Percentiles rank a stretch among this genome's conserved stretches.
These are phyloP conservation scores for Soucietia sequanensis DNA, from an alignment of 805 yeast genomes.

Conservation along the genomic window DNA sequence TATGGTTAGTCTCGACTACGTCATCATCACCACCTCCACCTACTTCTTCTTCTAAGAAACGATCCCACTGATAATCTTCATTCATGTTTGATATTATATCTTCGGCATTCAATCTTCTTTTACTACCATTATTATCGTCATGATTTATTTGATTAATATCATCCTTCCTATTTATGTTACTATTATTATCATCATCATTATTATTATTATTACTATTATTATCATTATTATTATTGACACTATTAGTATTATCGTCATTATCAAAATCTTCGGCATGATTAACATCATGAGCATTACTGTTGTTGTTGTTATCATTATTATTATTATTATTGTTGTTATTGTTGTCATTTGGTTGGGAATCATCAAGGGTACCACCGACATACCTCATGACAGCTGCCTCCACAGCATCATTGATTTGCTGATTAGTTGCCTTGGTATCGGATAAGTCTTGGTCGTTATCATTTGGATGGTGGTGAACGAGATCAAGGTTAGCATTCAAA, in stretches of 20 bases:
- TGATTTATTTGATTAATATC: conserved; percentile 6
- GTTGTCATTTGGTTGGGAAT: conserved; percentile 12
- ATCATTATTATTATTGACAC: too few relatives aligned
- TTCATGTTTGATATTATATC: conserved; percentile 1
- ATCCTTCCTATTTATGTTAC: conserved; percentile 16
- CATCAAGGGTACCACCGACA: conserved; percentile 62
- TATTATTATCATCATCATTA: conserved; percentile 66
- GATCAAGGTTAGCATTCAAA: not conserved
- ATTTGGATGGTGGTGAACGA: not conserved
- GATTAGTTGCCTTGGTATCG: conserved; percentile 30
- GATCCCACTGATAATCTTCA: conserved; percentile 4
- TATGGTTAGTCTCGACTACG: too few relatives aligned
- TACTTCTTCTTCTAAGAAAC: conserved; percentile 2
- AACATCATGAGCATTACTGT: conserved; percentile 20
- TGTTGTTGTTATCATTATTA: conserved; percentile 11
- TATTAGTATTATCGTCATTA: too few relatives aligned
- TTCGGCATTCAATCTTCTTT: conserved; percentile 8
- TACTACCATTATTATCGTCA: conserved; percentile 3
- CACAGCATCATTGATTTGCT: conserved; percentile 51
- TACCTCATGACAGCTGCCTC: conserved; percentile 77
- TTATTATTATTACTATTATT: too few relatives aligned
- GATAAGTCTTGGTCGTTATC: conserved; percentile 8
- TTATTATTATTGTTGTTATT: conserved; percentile 5
- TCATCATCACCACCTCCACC: not conserved
- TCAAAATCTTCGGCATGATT: conserved; percentile 4